phyloP scores from a whole-genome alignment of 129 eudicot species.

The Logfia minima region DNA sequence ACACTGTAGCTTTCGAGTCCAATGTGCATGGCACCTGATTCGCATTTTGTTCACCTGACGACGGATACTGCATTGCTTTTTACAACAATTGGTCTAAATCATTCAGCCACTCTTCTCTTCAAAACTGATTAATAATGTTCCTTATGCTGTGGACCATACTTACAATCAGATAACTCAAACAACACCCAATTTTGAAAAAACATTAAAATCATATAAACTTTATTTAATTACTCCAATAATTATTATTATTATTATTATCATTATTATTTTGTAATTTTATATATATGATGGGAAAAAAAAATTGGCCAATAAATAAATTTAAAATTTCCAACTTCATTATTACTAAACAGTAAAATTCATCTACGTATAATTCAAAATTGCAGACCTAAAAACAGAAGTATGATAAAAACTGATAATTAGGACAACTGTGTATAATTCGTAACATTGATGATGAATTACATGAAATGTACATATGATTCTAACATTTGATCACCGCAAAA shows the following conservation, averaged over 20 bases:
- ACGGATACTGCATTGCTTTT: constrained; percentile 26
- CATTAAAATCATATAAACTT: background rate
- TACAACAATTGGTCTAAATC: constrained; percentile 43
- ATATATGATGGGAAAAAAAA: too few species aligned
- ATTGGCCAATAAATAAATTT: too few species aligned
- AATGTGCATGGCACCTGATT: constrained; percentile 45
- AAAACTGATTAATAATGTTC: constrained; percentile 15
- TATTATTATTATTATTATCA: too few species aligned
- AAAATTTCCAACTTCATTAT: too few species aligned
- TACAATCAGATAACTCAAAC: constrained; percentile 28
- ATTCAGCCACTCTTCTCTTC: constrained; percentile 18
- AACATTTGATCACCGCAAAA: background rate
- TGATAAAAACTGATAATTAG: background rate
- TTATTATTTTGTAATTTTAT: too few species aligned
- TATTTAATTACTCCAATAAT: background rate
- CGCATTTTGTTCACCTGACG: constrained; percentile 17
- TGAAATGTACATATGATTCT: background rate
- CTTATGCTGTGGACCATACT: constrained; percentile 28
- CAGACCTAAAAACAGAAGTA: constrained; percentile 6
- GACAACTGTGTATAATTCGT: background rate
- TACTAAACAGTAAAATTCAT: background rate
- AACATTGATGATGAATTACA: background rate
- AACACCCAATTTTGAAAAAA: background rate
- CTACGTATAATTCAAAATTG: background rate
- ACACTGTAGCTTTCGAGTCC: constrained; percentile 53